Base-by-base conservation (phyloP, 768 basidiomycete species). In the Podaxis carcinomalis region DNA sequence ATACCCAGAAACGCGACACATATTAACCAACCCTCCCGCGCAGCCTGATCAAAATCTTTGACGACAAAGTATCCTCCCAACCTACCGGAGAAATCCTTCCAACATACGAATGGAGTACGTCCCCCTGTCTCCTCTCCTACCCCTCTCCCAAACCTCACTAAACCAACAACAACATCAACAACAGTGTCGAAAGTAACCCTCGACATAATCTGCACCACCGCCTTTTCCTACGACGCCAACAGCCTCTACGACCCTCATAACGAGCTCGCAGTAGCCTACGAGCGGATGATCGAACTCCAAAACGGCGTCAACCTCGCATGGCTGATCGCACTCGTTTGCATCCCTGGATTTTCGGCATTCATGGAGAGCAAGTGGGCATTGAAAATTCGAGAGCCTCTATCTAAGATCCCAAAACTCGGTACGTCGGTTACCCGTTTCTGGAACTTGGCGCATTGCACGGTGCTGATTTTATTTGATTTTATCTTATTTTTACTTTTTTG, bases 151-250 rank as follows among this genome's bases (percentile, higher is more conserved):
- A 21, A 35, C 37, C 59, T 28, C 37, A 32, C 28, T 51, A 49
- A 49, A 5, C 23, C n/a, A 27, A 28, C 27, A 28, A 1, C 27
- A 47, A 28, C 27, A 27, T 1, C 27, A 47, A 27, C 49, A 14
- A 3, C 51, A 82, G 80, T 81, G 75, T 78, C 77, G 64, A 82
- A 80, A 70, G 78, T 77, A 0, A 82, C 82, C 0, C 73, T 84
- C 6, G 81, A 83, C 63, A 80, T 83, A 57, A 82, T 83, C 49
- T 82, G 80, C 68, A 73, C 73, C 5, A 79, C 82, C 9, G 80
- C 79, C 0, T 81, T 83, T 56, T 79, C 78, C 11, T 83, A 83
- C 65, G 68, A 72, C 39, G 63, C 80, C 5, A 76, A 82, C 62
- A 77, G 78, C 2, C 69, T 83, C 11, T 75, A 74, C 64, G 71